These are phyloP conservation scores for Nasturtium officinale DNA, from an alignment of 345 rosid genomes.

Conservation along the genomic window DNA sequence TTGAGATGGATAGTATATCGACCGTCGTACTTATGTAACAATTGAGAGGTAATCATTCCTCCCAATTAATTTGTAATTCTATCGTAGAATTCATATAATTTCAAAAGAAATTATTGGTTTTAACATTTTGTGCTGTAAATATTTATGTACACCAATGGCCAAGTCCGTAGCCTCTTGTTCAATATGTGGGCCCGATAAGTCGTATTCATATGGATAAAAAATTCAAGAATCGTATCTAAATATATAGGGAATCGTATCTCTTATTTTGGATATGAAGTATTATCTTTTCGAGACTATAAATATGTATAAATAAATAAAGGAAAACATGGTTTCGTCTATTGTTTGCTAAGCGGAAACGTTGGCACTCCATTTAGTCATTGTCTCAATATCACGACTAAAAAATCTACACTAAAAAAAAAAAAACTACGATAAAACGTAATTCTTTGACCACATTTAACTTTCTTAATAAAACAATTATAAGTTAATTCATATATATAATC, in stretches of 20 bases:
- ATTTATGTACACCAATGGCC: conserved; percentile 20
- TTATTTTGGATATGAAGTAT: conserved; percentile 32
- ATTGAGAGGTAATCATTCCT: conserved; percentile 24
- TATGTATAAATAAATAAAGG: not conserved
- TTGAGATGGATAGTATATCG: conserved; percentile 27
- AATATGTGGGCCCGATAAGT: conserved; percentile 39
- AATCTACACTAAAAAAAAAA: not conserved
- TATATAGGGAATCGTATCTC: conserved; percentile 36
- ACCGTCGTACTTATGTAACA: conserved; percentile 31
- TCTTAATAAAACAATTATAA: conserved; percentile 12
- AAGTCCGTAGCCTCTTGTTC: conserved; percentile 20
- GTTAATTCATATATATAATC: not conserved
- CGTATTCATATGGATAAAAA: conserved; percentile 36
- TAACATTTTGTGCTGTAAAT: conserved; percentile 30
- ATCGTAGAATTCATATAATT: conserved; percentile 18
- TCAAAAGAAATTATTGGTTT: conserved; percentile 16
- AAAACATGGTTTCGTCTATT: not conserved
- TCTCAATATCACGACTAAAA: conserved; percentile 38
- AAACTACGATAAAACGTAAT: not conserved
- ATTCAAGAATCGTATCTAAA: conserved; percentile 26
- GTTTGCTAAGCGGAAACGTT: conserved; percentile 30
- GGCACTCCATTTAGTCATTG: conserved; percentile 24
- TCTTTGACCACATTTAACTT: conserved; percentile 29
- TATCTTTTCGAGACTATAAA: conserved; percentile 30
- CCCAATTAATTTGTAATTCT: conserved; percentile 22